A percentile compares a stretch with the other conserved stretches of the same genome.
Evolutionary conservation across 257 asterid species (phyloP).

Genomic region (Handroanthus guayacan): DNA sequence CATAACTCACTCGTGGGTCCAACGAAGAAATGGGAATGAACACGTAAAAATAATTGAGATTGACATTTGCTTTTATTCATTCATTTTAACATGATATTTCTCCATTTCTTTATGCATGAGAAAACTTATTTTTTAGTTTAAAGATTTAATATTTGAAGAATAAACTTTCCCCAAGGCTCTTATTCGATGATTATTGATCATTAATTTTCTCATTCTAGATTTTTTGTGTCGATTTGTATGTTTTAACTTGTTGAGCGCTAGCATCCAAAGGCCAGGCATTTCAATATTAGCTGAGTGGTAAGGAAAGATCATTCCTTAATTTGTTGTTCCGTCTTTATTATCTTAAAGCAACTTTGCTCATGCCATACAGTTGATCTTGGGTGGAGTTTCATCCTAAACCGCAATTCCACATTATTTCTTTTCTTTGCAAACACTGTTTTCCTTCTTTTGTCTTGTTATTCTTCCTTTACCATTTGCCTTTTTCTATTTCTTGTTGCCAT

Average conservation of each 20-base stretch:
- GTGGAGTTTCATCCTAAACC: neutral
- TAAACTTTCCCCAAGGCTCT: neutral
- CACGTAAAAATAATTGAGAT: neutral
- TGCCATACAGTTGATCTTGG: neutral
- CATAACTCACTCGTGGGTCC: neutral
- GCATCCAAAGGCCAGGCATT: neutral
- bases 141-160: neutral
- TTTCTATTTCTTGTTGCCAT: neutral
- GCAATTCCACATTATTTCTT: neutral
- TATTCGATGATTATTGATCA: constrained; percentile 6
- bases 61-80: neutral
- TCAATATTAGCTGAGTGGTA: neutral
- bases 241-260: neutral
- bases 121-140: neutral
- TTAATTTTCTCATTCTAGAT: constrained; percentile 4
- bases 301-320: neutral
- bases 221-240: neutral
- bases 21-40: neutral
- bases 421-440: neutral
- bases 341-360: neutral
- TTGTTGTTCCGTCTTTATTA: neutral
- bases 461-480: neutral
- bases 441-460: neutral
- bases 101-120: constrained; percentile 8
- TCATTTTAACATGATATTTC: neutral